A percentile compares a stretch with the other conserved stretches of the same genome.
phyloP scores from a whole-genome alignment of 129 eudicot genomes.

The Smallanthus sonchifolius region DNA sequence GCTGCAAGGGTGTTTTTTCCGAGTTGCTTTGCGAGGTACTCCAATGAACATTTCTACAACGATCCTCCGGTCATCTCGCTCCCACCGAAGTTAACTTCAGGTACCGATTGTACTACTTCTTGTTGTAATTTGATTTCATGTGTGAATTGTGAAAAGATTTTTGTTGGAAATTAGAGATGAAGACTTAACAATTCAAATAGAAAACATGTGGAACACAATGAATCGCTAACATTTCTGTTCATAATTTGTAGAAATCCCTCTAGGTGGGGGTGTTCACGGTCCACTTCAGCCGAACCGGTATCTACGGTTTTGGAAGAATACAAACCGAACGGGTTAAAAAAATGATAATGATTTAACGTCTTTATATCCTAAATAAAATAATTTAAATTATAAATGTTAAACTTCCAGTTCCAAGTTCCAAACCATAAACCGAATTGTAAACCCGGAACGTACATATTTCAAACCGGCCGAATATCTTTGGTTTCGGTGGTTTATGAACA shows the following conservation, averaged over 20 bases:
- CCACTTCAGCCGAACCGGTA: too few relatives aligned
- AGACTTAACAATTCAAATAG: background rate
- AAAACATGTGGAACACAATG: background rate
- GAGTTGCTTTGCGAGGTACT: slow-evolving; percentile 43
- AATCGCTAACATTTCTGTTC: background rate
- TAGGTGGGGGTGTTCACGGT: too few relatives aligned
- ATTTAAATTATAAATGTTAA: too few relatives aligned
- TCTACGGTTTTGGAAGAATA: too few relatives aligned
- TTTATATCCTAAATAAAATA: too few relatives aligned
- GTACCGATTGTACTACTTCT: slow-evolving; percentile 7
- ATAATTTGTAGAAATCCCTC: background rate
- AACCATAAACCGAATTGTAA: too few relatives aligned
- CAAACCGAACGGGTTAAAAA: too few relatives aligned
- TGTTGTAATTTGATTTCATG: background rate
- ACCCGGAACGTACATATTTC: too few relatives aligned
- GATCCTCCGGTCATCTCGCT: background rate
- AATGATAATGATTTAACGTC: too few relatives aligned
- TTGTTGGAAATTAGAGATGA: background rate
- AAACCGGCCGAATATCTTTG: too few relatives aligned
- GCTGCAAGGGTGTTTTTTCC: slow-evolving; percentile 38
- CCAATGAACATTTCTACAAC: slow-evolving; percentile 30
- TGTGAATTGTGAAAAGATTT: background rate
- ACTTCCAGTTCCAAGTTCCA: too few relatives aligned
- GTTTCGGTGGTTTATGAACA: too few relatives aligned
- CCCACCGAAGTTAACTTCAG: slow-evolving; percentile 6